Conservation (phyloP, 2,329 filamentous ascomycete species). For the Dactylella cylindrospora region DNA sequence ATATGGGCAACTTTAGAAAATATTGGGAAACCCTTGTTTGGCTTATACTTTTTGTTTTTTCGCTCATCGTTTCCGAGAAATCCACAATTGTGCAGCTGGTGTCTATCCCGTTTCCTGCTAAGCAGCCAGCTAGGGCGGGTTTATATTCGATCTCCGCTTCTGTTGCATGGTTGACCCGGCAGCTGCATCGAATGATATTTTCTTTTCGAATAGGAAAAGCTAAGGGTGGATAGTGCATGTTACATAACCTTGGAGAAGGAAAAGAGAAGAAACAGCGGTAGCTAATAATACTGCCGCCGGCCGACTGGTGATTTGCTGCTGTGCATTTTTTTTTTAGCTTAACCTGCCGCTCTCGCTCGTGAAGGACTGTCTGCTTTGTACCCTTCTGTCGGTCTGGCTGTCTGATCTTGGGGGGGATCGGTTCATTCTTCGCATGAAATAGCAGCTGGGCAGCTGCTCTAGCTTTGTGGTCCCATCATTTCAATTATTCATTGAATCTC, state of each 20-base stretch:
- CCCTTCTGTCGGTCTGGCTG: conserved; percentile 23
- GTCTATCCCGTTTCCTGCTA: conserved; percentile 16
- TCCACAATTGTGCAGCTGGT: no score
- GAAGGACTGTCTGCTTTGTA: no score
- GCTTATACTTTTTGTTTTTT: no score
- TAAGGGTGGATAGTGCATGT: conserved; percentile 36
- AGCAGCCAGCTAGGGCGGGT: conserved; percentile 14
- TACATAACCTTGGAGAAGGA: conserved; percentile 27
- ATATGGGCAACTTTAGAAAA: no score
- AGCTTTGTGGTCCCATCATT: conserved; percentile 34
- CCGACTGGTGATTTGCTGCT: conserved; percentile 11
- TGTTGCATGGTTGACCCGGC: conserved; percentile 22
- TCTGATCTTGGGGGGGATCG: conserved; percentile 38
- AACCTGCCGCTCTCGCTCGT: no score
- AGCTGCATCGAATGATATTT: conserved; percentile 31
- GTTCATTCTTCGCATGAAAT: conserved; percentile 38
- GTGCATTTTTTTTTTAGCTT: conserved; percentile 17
- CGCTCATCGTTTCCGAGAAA: no score
- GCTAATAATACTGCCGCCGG: conserved; percentile 34
- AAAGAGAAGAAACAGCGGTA: conserved; percentile 6
- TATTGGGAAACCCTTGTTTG: no score
- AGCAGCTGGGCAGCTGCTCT: conserved; percentile 23
- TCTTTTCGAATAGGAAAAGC: conserved; percentile 28
- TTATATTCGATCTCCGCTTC: conserved; percentile 39
- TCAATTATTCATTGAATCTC: conserved; percentile 2